Evolutionary conservation across 495 filamentous ascomycete species (phyloP), one percentile per base, ranked within the genome.

Genomic region (Penicillium waksmanii): DNA sequence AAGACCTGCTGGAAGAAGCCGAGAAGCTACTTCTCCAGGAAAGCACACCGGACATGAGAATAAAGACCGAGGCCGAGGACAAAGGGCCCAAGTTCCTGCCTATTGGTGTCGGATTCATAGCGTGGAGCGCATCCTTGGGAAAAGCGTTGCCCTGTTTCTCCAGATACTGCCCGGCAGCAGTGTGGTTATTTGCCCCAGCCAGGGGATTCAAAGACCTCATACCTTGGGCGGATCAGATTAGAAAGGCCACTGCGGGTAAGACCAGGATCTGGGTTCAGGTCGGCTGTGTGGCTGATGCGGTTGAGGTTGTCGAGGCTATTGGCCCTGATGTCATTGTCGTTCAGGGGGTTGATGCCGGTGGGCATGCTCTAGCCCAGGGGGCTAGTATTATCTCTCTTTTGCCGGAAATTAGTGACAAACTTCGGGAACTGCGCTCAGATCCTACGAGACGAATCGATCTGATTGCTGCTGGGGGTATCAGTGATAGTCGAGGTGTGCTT

Each of bases 301-400:
- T 84, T 1, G 74, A 77, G 11, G 77, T 77, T 1, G 74, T 66
- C 5, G 62, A 63, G n/a, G 59, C 54, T 6, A 64, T 72, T n/a
- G 25, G 47, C 2, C 86, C 87, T 1, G 87, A 91, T 65, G 86
- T 86, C 6, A 61, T 93, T 2, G 87, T 92, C 5, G 76, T 88
- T 11, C 89, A 93, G 66, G 89, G 90, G 2, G 63, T 72, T 9
- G 90, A 93, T 67, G 87, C 90, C 0, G 89, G 90, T 6, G 90
- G 90, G 0, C 90, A 93, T 70, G 87, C 89, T 15, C 77, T 84
- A 25, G 78, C 64, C 1, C 57, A 64, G 0, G 82, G 81, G 1
- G 86, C 87, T 0, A 81, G 86, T 4, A 62, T 91, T 15, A 56
- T 87, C 15, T 67, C 75, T 10, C 64, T 88, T 9, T 51, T 89